Evolutionary conservation across 129 eudicot species (phyloP).

Genomic region (Helianthus annuus): DNA sequence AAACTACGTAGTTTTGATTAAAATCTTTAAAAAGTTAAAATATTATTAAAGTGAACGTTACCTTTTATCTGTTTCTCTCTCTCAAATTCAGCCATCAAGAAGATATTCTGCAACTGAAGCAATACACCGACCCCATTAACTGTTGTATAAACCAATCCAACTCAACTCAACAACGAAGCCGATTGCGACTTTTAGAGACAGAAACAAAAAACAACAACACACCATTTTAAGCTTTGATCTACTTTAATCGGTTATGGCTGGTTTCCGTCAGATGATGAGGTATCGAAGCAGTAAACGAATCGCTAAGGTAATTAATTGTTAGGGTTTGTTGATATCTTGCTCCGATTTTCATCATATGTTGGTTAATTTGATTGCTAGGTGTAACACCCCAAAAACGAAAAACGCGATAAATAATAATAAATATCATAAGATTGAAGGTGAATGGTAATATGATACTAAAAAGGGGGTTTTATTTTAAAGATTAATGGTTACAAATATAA

Average conservation of each 20-base stretch:
- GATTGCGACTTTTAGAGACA: slow-evolving; percentile 35
- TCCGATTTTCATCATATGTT: background rate
- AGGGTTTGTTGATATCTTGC: slow-evolving; percentile 1
- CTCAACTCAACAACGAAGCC: slow-evolving; percentile 41
- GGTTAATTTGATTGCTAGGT: slow-evolving; percentile 3
- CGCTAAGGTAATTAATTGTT: slow-evolving; percentile 59
- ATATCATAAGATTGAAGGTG: too few species aligned
- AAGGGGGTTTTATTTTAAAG: too few species aligned
- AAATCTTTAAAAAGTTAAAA: too few species aligned
- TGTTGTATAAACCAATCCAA: slow-evolving; percentile 14
- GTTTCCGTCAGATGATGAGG: slow-evolving; percentile 85
- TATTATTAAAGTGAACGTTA: slow-evolving; percentile 29
- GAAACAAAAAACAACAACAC: background rate
- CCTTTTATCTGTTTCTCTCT: slow-evolving; percentile 29
- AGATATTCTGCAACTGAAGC: slow-evolving; percentile 25
- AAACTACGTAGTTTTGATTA: too few species aligned
- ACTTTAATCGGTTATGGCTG: slow-evolving; percentile 64
- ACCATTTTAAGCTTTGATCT: background rate
- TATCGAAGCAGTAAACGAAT: slow-evolving; percentile 69
- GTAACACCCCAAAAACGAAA: too few species aligned
- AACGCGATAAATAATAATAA: too few species aligned
- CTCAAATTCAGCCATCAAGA: slow-evolving; percentile 8
- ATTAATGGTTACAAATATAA: too few species aligned
- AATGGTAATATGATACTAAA: too few species aligned
- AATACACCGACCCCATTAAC: slow-evolving; percentile 37